These are phyloP conservation scores for Wallacemonas sp. DNA, from an alignment of 208 protist genomes.

Conservation along the genomic window DNA sequence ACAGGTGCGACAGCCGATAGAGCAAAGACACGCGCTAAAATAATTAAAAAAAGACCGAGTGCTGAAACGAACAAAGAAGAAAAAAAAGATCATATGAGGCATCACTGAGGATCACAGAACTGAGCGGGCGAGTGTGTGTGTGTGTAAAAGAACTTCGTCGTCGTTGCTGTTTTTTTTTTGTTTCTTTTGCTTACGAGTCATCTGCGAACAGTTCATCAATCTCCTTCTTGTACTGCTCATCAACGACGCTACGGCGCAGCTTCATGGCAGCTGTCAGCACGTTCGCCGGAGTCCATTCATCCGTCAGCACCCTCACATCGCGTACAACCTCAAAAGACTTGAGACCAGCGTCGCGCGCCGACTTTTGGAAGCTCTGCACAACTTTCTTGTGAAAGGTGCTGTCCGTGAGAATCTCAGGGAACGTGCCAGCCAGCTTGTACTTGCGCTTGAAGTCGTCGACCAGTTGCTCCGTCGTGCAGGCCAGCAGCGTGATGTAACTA, in stretches of 20 bases:
- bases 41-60: no score
- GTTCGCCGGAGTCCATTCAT: conserved; percentile 88
- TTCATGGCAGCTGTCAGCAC: conserved; percentile 85
- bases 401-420: conserved; percentile 53
- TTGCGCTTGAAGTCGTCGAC: conserved; percentile 59
- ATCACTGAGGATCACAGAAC: no score
- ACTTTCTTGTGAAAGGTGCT: conserved; percentile 42
- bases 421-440: conserved; percentile 43
- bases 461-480: conserved; percentile 49
- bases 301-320: conserved; percentile 44
- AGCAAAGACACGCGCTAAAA: no score
- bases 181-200: conserved; percentile 22
- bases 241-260: conserved; percentile 65
- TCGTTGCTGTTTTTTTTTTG: neutral
- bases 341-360: conserved; percentile 41
- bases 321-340: conserved; percentile 79
- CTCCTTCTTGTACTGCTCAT: conserved; percentile 54
- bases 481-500: conserved; percentile 62
- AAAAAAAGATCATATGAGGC: no score
- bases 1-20: no score
- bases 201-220: conserved; percentile 70
- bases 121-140: neutral
- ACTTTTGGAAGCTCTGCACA: conserved; percentile 48
- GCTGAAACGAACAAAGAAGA: neutral
- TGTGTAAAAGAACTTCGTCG: no score